Evolutionary conservation across 2,329 filamentous ascomycete genomes (phyloP), one percentile per base, ranked within the genome.

Genomic region (Aspergillus persii): DNA sequence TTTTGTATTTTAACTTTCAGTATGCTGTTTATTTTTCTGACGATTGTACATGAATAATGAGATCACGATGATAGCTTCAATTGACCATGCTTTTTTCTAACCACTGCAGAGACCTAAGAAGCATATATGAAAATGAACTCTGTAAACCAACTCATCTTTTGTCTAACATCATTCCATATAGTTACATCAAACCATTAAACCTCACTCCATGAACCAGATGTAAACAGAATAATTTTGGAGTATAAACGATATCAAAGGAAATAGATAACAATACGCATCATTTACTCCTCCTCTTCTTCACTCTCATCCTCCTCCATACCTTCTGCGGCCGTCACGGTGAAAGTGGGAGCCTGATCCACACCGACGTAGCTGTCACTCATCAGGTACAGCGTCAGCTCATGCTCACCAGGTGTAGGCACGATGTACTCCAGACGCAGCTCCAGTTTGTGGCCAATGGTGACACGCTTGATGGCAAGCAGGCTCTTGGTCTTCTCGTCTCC

Each of bases 301-400:
- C 93, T 91, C 50, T 91, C 89, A 74, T 96, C 93, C 71, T 97
- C 91, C 58, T 98, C 95, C 91, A 95, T 96, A 4, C 92, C 92
- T 76, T 99, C 95, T 1, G 89, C 91, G 30, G 90, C 95, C 55
- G 85, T 88, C 49, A 99, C 87, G 58, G 86, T 88, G 75, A 99
- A 98, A 4, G 87, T 86, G 56, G 93, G 91, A 71, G 96, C 96
- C 79, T 99, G 95, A 79, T 99, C 96, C 55, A 99, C 92, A 29
- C 95, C 95, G 39, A 97, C 85, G 75, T 99, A 99, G 75, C 91
- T 94, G 79, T 99, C 95, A 74, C 93, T 95, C 89, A 99, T 97
- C 73, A 99, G 81, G 78, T 91, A 96, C 64, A 98, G 81, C 75
- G 94, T 97, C 71, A 99, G 78, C 60, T 93, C 87, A 75, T 97